Percentiles rank a stretch among this genome's conserved stretches.
Evolutionary conservation across 1,139 yeast species (phyloP).

Genomic region (Protomyces inundatus): DNA sequence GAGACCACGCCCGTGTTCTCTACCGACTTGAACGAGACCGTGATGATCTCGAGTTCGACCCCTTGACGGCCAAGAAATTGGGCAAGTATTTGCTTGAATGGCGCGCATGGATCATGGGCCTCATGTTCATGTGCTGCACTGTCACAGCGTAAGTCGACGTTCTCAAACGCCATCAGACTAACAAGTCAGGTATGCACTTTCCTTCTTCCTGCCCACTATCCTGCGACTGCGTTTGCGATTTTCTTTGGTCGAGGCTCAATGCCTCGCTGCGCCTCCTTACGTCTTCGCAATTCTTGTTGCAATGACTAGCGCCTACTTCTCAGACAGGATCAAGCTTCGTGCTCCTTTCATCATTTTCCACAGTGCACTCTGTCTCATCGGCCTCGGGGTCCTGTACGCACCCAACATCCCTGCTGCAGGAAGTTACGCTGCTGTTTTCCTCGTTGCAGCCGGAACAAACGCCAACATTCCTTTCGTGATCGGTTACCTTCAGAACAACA

Average conservation of each 20-base stretch:
- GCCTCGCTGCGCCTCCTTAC: conserved; percentile 36
- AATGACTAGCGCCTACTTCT: not conserved
- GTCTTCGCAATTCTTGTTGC: conserved; percentile 3
- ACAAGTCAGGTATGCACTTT: conserved; percentile 13
- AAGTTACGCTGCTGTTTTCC: not conserved
- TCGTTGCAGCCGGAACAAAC: conserved; percentile 52
- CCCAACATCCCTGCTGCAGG: not conserved
- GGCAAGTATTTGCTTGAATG: conserved; percentile 1
- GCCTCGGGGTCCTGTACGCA: not conserved
- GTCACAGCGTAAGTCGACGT: not conserved
- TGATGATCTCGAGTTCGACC: not conserved
- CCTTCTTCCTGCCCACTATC: conserved; percentile 35
- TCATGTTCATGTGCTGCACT: conserved; percentile 11
- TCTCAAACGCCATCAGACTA: not conserved
- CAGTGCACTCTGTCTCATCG: not conserved
- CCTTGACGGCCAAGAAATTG: not conserved
- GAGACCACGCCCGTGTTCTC: conserved; percentile 4
- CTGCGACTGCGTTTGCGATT: conserved; percentile 34
- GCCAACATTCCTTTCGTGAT: conserved; percentile 53
- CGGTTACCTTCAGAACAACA: conserved; percentile 46
- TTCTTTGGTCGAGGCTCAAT: conserved; percentile 31
- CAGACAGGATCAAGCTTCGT: conserved; percentile 1
- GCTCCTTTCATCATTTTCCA: conserved; percentile 6
- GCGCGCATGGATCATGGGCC: not conserved
- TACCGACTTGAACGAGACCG: not conserved